Evolutionary conservation across 495 filamentous ascomycete genomes (phyloP).

Genomic region (Staphylotrichum tortipilum): DNA sequence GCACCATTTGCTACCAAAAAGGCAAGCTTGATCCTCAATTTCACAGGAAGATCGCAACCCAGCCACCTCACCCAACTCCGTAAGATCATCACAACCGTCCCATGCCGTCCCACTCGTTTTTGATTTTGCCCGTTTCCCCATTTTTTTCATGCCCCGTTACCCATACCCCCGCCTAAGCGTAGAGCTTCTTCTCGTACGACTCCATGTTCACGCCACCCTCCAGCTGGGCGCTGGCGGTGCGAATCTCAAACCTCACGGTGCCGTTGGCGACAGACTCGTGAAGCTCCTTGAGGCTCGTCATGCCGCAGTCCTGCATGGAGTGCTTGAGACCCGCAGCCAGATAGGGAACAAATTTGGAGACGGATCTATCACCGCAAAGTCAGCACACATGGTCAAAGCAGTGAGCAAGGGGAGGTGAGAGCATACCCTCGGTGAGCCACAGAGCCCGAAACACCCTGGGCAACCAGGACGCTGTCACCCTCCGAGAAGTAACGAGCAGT

Average conservation of each 20-base stretch:
- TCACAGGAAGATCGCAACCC: background rate
- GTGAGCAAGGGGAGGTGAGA: background rate
- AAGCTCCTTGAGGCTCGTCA: constrained; percentile 64
- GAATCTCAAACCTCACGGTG: constrained; percentile 81
- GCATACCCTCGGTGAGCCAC: constrained; percentile 49
- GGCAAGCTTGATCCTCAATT: background rate
- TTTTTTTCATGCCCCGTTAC: constrained; percentile 1
- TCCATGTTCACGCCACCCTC: constrained; percentile 97
- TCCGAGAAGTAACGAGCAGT: constrained; percentile 98
- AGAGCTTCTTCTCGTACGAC: constrained; percentile 99
- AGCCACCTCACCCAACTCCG: constrained; percentile 7
- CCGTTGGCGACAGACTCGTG: constrained; percentile 69
- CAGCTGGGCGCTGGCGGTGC: constrained; percentile 86
- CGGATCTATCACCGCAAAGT: constrained; percentile 41
- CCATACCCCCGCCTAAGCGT: constrained; percentile 61
- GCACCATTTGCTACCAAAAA: background rate
- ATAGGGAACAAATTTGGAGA: constrained; percentile 93
- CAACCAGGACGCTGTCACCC: constrained; percentile 85
- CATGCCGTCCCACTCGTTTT: too few relatives aligned
- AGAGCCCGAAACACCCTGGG: constrained; percentile 82
- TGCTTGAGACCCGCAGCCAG: constrained; percentile 92
- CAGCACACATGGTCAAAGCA: constrained; percentile 7
- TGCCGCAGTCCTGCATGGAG: constrained; percentile 90
- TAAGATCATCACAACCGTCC: constrained; percentile 2
- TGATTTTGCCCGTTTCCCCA: too few relatives aligned